phyloP scores from a whole-genome alignment of 2,329 filamentous ascomycete genomes.

The Allantophomopsis lycopodina region DNA sequence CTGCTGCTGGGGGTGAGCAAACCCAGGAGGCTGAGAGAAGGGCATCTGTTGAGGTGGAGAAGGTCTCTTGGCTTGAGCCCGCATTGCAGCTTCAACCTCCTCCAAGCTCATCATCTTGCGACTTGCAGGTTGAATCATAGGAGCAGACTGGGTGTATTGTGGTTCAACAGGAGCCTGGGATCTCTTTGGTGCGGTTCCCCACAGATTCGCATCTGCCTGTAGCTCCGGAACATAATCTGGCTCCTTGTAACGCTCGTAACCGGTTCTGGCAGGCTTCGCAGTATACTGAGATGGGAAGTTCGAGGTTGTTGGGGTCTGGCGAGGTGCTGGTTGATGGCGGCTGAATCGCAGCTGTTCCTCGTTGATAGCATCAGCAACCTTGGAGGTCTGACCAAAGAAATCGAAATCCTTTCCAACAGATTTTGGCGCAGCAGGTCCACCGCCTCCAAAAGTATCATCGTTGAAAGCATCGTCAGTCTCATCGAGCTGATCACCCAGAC shows the following conservation, averaged over 20 bases:
- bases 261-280: slow-evolving; percentile 55
- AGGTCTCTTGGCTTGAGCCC: slow-evolving; percentile 47
- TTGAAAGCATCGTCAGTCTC: slow-evolving; percentile 92
- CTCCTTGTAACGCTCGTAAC: slow-evolving; percentile 85
- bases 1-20: slow-evolving; percentile 10
- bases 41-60: slow-evolving; percentile 18
- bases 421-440: slow-evolving; percentile 27
- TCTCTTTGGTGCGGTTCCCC: slow-evolving; percentile 64
- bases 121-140: slow-evolving; percentile 21
- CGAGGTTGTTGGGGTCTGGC: slow-evolving; percentile 25
- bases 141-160: slow-evolving; percentile 17
- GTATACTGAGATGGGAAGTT: slow-evolving; percentile 24
- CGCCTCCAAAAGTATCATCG: slow-evolving; percentile 78
- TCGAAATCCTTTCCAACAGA: slow-evolving; percentile 86
- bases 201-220: slow-evolving; percentile 84
- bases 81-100: slow-evolving; percentile 91
- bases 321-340: slow-evolving; percentile 52
- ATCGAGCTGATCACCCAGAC: slow-evolving; percentile 78
- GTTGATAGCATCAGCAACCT: slow-evolving; percentile 72
- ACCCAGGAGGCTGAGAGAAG: slow-evolving; percentile 16
- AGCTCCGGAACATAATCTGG: slow-evolving; percentile 77
- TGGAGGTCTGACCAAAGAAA: slow-evolving; percentile 86
- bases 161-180: slow-evolving; percentile 15
- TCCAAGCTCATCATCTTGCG: slow-evolving; percentile 91
- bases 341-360: slow-evolving; percentile 82